Conservation (phyloP, 495 filamentous ascomycete species). For the Neohortaea acidophila region DNA sequence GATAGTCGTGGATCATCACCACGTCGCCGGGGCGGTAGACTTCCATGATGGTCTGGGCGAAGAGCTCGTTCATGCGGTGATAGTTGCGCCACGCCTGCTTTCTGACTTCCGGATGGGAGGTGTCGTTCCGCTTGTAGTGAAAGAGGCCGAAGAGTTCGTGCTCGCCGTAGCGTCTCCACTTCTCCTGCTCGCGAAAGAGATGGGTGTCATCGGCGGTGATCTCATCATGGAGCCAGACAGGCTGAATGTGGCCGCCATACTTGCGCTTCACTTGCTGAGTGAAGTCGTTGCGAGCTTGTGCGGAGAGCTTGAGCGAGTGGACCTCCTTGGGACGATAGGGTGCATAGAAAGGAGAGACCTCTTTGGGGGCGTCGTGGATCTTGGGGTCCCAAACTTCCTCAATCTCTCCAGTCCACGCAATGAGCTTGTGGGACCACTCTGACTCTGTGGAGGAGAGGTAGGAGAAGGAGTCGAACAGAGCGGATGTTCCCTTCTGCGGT, state of each 20-base stretch:
- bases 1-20: constrained; percentile 82
- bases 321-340: constrained; percentile 1
- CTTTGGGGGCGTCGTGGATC: constrained; percentile 52
- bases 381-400: constrained; percentile 29
- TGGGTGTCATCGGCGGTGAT: constrained; percentile 43
- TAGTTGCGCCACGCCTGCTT: constrained; percentile 81
- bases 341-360: constrained; percentile 40
- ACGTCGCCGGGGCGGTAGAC: constrained; percentile 82
- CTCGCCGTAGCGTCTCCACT: constrained; percentile 82
- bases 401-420: constrained; percentile 90
- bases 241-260: constrained; percentile 53
- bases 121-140: constrained; percentile 85
- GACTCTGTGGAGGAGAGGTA: constrained; percentile 62
- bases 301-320: constrained; percentile 1
- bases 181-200: constrained; percentile 55
- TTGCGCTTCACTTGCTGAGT: constrained; percentile 54
- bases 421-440: constrained; percentile 71
- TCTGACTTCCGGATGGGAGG: constrained; percentile 65
- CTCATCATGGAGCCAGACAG: constrained; percentile 73
- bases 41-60: constrained; percentile 70
- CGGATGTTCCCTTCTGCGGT: constrained; percentile 66
- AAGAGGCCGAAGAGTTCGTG: constrained; percentile 76
- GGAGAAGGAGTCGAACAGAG: constrained; percentile 74
- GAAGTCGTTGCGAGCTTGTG: constrained; percentile 48
- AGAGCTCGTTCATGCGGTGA: constrained; percentile 69